A percentile compares a stretch with the other conserved stretches of the same genome.
Evolutionary conservation across 352 stramenopile genomes (phyloP).

Genomic region (Globisporangium acanthophoron): DNA sequence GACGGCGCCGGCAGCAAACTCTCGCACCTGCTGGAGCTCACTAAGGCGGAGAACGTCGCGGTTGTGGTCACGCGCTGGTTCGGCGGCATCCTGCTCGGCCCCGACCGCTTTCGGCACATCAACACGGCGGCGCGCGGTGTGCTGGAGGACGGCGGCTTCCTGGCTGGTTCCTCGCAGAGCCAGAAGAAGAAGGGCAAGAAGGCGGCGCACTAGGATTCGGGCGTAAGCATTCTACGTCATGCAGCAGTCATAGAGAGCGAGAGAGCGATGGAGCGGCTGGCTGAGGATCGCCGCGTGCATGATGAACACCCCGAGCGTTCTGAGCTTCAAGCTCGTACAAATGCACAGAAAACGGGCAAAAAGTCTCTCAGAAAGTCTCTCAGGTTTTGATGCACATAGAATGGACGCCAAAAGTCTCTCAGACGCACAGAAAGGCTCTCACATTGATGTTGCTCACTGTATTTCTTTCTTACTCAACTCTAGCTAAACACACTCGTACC

Average conservation of each 20-base stretch:
- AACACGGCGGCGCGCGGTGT: constrained; percentile 63
- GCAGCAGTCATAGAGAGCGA: neutral
- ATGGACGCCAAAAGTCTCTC: too few relatives aligned
- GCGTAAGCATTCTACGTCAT: neutral
- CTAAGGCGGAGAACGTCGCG: constrained; percentile 72
- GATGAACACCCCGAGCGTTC: too few relatives aligned
- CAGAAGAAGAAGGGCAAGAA: constrained; percentile 53
- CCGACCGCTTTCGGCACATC: constrained; percentile 88
- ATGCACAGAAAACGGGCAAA: too few relatives aligned
- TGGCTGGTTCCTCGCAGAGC: constrained; percentile 22
- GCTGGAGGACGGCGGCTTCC: constrained; percentile 67
- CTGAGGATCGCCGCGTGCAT: too few relatives aligned
- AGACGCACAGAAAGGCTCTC: too few relatives aligned
- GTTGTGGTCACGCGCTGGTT: constrained; percentile 86
- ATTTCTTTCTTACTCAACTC: too few relatives aligned
- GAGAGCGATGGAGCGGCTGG: neutral
- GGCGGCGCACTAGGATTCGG: constrained; percentile 8
- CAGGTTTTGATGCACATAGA: too few relatives aligned
- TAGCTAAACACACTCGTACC: too few relatives aligned
- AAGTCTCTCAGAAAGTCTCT: too few relatives aligned
- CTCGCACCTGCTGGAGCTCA: constrained; percentile 75
- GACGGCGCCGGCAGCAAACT: constrained; percentile 77
- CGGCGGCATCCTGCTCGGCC: constrained; percentile 73
- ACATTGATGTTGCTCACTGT: too few relatives aligned
- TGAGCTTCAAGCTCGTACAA: too few relatives aligned